Conservation (phyloP, 1,284 basidiomycete species). For the Ganoderma lingzhi region DNA sequence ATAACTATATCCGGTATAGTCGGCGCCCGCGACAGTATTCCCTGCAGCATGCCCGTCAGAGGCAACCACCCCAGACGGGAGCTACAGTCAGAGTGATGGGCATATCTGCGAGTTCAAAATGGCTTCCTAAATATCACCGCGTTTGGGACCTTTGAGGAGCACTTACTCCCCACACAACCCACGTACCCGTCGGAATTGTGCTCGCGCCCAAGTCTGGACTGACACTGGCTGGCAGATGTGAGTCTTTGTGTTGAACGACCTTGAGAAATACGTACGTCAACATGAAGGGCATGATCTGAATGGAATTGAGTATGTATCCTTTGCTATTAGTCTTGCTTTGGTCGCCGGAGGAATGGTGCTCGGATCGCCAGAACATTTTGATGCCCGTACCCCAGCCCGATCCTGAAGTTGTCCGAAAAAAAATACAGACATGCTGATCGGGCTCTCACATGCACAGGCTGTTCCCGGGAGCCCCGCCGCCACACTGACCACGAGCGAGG, state of each 20-base stretch:
- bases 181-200: neutral
- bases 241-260: neutral
- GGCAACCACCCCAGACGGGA: neutral
- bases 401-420: neutral
- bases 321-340: neutral
- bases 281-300: neutral
- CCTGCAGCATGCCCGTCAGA: conserved; percentile 2
- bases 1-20: neutral
- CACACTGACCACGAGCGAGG: neutral
- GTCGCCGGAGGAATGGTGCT: conserved; percentile 5
- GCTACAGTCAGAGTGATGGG: neutral
- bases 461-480: neutral
- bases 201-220: neutral
- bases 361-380: conserved; percentile 9
- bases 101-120: neutral
- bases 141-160: neutral
- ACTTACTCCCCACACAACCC: neutral
- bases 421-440: neutral
- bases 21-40: conserved; percentile 3
- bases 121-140: neutral
- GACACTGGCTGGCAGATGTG: conserved; percentile 1
- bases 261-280: neutral
- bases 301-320: neutral
- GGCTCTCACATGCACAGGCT: neutral
- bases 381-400: conserved; percentile 7